Base-by-base conservation (phyloP, 257 asterid species). In the Fraxinus pennsylvanica region DNA sequence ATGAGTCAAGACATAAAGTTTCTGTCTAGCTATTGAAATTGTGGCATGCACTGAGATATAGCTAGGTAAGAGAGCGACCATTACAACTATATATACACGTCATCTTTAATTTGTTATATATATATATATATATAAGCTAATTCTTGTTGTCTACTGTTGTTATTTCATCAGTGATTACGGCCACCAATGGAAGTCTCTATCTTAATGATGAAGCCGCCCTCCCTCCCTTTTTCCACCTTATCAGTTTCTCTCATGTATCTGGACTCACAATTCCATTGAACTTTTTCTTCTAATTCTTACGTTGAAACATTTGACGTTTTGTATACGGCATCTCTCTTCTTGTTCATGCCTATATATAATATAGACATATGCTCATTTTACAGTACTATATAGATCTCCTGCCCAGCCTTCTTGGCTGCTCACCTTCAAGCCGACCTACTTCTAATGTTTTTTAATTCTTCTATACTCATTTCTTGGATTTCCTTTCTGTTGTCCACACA, bases 171-270 rank as follows among this genome's bases (percentile, higher is more conserved):
- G n/a, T 13, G 1, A 47, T 14, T 47, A 41, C 33, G 33, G 33
- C 14, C 47, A 41, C 47, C 19, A 59, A 19, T 32, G 22, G 45
- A 71, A 71, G 72, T 78, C 81, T 14, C 19, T 10, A 59, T 59
- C 67, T 71, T 43, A 10, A 32, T 54, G 39, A 36, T 50, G 14
- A 54, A 76, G 86, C 87, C 82, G 82, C 87, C 87, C 67, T n/a
- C 79, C 45, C 61, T 76, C 57, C 50, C 33, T 74, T 81, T 77
- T 75, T 59, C 77, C 38, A 72, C 67, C 29, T 59, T n/a, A 71
- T 74, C 77, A 59, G 30, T 59, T 59, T 59, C 67, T 84, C 79
- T 78, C 74, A 66, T 84, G 83, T n/a, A 81, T 81, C 83, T 80
- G 63, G 84, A 80, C 78, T 59, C 71, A 45, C 32, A 47, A 30